Evolutionary conservation across 495 filamentous ascomycete genomes (phyloP), one percentile per base, ranked within the genome.

Genomic region (Daldinia caldariorum): DNA sequence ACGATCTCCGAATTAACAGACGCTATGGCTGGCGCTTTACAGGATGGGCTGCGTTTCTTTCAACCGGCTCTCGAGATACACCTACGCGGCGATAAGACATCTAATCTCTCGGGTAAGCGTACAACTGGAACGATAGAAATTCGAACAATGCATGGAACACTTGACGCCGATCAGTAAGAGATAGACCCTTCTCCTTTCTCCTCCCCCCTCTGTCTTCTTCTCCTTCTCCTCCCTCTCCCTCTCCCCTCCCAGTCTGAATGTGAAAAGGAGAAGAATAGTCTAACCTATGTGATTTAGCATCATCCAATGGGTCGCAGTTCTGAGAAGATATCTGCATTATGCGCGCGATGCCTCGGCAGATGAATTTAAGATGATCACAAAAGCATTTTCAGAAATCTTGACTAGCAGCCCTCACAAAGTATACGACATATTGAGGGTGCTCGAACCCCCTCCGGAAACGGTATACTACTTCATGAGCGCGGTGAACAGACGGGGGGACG

Each of bases 91-190:
- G 1, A 50, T 16, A 66, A 49, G 26, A 26, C 0, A n/a, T 55
- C 65, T 5, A 0, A 22, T 55, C 65, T 2, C 10, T 10, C 6
- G 34, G 34, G 34, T 10, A 2, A 35, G 2, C 9, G 0, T 35
- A 7, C 26, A 35, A 35, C 34, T 35, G 38, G 61, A 35, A 74
- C 72, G 5, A 59, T 72, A 38, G 72, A 74, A 50, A 32, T 69
- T 45, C 64, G 72, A 37, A 69, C 61, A 10, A 74, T 74, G 72
- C 72, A 74, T 1, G 72, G 72, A 2, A 74, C 72, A n/a, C 31
- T 74, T n/a, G 72, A 74, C 38, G 69, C 58, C 12, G 55, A 66
- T 20, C 69, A 74, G 67, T 70, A 70, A 65, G 67, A 65, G 0
- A 34, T 7, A 43, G 12, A 6, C 41, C 32, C 26, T 26, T 1